These are phyloP conservation scores for Bipolaris zeicola DNA, from an alignment of 2,329 filamentous ascomycete genomes.

Conservation along the genomic window DNA sequence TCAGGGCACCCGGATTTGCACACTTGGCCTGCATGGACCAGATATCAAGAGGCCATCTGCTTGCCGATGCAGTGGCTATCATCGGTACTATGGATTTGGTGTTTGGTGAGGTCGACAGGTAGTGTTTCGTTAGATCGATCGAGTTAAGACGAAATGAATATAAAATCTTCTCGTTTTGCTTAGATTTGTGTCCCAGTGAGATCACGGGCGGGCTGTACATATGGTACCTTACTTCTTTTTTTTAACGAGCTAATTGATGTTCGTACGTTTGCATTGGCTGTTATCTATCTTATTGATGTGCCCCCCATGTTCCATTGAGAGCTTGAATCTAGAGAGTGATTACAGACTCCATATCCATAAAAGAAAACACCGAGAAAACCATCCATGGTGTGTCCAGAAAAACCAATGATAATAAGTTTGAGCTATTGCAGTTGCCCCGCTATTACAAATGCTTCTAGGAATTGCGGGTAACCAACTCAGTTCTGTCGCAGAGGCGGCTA, in stretches of 20 bases:
- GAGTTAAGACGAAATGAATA: not conserved
- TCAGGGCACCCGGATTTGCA: constrained; percentile 94
- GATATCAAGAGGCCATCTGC: constrained; percentile 84
- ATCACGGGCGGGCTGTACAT: not conserved
- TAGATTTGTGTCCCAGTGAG: not conserved
- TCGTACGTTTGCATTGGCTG: not conserved
- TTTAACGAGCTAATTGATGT: not conserved
- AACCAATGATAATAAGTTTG: too few species aligned
- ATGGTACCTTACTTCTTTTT: not conserved
- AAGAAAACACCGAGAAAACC: too few species aligned
- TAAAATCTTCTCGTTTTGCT: not conserved
- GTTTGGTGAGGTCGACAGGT: constrained; percentile 42
- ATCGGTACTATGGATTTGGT: constrained; percentile 65
- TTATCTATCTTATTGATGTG: not conserved
- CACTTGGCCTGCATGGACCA: constrained; percentile 95
- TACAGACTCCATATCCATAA: too few species aligned
- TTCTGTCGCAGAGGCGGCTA: not conserved
- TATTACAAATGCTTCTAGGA: too few species aligned
- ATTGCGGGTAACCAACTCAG: too few species aligned
- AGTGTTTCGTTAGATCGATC: not conserved
- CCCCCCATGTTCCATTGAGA: not conserved
- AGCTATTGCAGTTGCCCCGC: too few species aligned
- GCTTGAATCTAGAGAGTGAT: not conserved
- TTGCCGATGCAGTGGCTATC: constrained; percentile 95
- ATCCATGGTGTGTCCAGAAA: too few species aligned